A percentile compares a stretch with the other conserved stretches of the same genome.
Evolutionary conservation across 2,329 filamentous ascomycete species (phyloP).

Genomic region (Aspergillus pseudoglaucus): DNA sequence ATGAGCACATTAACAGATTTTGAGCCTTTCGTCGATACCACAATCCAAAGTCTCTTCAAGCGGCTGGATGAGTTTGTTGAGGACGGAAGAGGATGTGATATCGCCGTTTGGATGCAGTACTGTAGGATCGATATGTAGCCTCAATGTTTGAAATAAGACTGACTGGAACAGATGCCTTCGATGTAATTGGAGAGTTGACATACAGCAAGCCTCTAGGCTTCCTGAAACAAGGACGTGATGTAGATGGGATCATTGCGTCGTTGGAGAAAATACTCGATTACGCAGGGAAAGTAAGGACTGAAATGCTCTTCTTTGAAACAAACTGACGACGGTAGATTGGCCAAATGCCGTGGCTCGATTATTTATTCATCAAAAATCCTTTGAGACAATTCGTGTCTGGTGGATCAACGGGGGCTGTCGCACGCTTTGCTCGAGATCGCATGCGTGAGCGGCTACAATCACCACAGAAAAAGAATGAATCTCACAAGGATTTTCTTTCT

Average conservation of each 20-base stretch:
- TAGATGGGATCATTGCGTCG: slow-evolving; percentile 25
- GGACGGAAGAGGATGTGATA: slow-evolving; percentile 16
- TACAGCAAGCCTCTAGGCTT: slow-evolving; percentile 30
- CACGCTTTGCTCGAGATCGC: slow-evolving; percentile 15
- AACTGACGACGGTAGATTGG: slow-evolving; percentile 12
- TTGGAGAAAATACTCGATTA: slow-evolving; percentile 25
- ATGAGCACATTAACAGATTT: slow-evolving; percentile 37
- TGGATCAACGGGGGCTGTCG: slow-evolving; percentile 15
- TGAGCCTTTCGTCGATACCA: slow-evolving; percentile 32
- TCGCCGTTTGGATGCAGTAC: slow-evolving; percentile 28
- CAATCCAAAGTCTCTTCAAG: slow-evolving; percentile 20
- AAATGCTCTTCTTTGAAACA: neutral
- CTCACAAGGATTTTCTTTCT: slow-evolving; percentile 20
- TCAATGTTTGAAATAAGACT: neutral
- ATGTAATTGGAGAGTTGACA: slow-evolving; percentile 33
- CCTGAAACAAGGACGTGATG: slow-evolving; percentile 25
- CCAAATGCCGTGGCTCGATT: slow-evolving; percentile 33
- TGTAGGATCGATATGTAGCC: slow-evolving; percentile 9
- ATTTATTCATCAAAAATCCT: slow-evolving; percentile 29
- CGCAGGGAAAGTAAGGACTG: slow-evolving; percentile 10
- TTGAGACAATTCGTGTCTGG: slow-evolving; percentile 12
- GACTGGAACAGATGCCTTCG: slow-evolving; percentile 20
- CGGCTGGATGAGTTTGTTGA: slow-evolving; percentile 20
- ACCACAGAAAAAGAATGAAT: slow-evolving; percentile 50
- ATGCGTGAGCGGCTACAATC: slow-evolving; percentile 14